Conservation (phyloP, 2,329 filamentous ascomycete genomes). For the Sporothrix curviconia region DNA sequence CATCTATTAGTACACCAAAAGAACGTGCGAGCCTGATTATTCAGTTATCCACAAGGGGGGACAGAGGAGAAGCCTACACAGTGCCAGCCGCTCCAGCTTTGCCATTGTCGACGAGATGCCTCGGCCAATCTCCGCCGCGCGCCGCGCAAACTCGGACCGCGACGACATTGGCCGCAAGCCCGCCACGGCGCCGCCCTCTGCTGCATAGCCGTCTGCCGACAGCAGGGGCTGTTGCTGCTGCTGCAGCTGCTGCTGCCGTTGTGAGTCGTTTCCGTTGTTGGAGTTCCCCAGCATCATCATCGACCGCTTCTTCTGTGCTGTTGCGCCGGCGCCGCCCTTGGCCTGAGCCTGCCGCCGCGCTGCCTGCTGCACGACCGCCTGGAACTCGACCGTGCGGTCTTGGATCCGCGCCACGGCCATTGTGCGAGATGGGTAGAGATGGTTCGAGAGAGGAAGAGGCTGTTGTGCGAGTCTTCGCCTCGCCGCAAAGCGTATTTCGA, state of each 20-base stretch:
- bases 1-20: not conserved
- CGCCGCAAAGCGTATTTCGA: no score
- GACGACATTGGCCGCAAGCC: slow-evolving; percentile 32
- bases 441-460: no score
- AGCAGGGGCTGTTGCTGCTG: slow-evolving; percentile 59
- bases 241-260: not conserved
- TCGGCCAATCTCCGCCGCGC: slow-evolving; percentile 83
- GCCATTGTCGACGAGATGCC: slow-evolving; percentile 90
- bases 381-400: slow-evolving; percentile 94
- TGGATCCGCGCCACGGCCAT: slow-evolving; percentile 76
- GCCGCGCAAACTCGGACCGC: slow-evolving; percentile 80
- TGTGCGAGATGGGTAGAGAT: not conserved
- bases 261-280: not conserved
- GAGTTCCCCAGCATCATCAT: slow-evolving; percentile 10
- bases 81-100: slow-evolving; percentile 87
- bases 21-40: no score
- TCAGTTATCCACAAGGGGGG: no score
- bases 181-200: slow-evolving; percentile 64
- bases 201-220: slow-evolving; percentile 29
- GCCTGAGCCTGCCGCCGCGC: slow-evolving; percentile 71
- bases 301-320: slow-evolving; percentile 54
- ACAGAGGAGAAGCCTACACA: slow-evolving; percentile 32
- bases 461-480: no score
- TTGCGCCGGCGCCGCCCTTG: slow-evolving; percentile 48
- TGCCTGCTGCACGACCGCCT: slow-evolving; percentile 78